Conservation (phyloP, 306 rosid genomes). For the Alnus glutinosa region DNA sequence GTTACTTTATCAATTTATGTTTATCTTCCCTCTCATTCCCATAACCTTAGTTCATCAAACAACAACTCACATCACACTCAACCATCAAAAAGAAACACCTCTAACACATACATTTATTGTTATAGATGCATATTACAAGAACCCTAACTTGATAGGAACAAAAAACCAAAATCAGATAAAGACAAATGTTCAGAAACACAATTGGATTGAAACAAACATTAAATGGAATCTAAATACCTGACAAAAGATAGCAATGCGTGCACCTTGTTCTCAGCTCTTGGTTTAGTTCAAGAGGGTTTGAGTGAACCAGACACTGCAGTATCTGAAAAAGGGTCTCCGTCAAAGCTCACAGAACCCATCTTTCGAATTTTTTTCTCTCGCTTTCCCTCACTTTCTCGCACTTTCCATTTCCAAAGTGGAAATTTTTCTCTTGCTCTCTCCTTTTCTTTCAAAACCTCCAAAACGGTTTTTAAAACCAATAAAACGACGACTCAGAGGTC, state of each 20-base stretch:
- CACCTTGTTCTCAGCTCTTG: neutral
- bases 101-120: no score
- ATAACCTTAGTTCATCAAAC: neutral
- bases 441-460: neutral
- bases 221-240: conserved; percentile 21
- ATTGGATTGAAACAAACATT: neutral
- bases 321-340: neutral
- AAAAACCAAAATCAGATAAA: neutral
- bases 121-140: neutral
- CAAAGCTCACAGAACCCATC: conserved; percentile 14
- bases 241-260: conserved; percentile 5
- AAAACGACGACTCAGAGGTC: conserved; percentile 20
- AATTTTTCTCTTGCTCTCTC: neutral
- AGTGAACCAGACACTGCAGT: neutral
- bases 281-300: neutral
- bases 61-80: neutral
- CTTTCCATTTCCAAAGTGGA: conserved; percentile 2
- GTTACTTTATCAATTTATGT: neutral
- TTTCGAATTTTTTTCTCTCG: neutral
- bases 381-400: conserved; percentile 22
- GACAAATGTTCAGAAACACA: neutral
- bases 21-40: neutral
- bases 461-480: conserved; percentile 1
- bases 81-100: neutral
- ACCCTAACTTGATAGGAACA: neutral